Conservation (phyloP, 352 stramenopile genomes). For the Elongisporangium prolatum region DNA sequence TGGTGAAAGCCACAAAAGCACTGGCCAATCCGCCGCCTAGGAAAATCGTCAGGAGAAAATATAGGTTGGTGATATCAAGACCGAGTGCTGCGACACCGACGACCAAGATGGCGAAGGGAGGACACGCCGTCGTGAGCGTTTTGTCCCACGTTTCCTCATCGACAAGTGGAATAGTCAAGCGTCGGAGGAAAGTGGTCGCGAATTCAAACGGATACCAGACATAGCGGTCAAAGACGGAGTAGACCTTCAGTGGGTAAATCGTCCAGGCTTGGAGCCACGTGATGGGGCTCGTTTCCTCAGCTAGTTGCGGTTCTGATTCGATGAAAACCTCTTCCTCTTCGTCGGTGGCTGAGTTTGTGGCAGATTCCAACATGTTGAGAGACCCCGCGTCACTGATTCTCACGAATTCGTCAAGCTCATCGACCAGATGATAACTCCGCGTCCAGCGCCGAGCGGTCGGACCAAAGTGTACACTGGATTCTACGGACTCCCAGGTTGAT, state of each 20-base stretch:
- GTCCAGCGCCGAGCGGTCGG: slow-evolving; percentile 60
- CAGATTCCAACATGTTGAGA: neutral
- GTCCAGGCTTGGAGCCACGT: neutral
- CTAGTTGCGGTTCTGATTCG: slow-evolving; percentile 11
- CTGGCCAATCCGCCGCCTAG: slow-evolving; percentile 38
- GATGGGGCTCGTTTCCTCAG: neutral
- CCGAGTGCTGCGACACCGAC: slow-evolving; percentile 49
- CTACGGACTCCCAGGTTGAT: slow-evolving; percentile 53
- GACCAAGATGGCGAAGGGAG: slow-evolving; percentile 53
- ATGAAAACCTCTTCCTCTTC: slow-evolving; percentile 15
- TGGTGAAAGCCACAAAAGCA: slow-evolving; percentile 37
- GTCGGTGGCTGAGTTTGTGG: slow-evolving; percentile 2
- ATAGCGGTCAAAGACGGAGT: slow-evolving; percentile 32
- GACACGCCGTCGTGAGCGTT: slow-evolving; percentile 57
- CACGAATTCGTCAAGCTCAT: slow-evolving; percentile 49
- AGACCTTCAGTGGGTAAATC: slow-evolving; percentile 5
- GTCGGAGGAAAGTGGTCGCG: slow-evolving; percentile 55
- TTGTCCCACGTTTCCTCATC: slow-evolving; percentile 83
- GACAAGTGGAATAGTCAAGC: slow-evolving; percentile 72
- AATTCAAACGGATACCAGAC: slow-evolving; percentile 74
- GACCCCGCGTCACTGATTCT: slow-evolving; percentile 11
- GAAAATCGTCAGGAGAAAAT: slow-evolving; percentile 41
- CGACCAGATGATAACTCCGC: slow-evolving; percentile 55
- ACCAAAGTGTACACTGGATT: slow-evolving; percentile 54
- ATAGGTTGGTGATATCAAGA: slow-evolving; percentile 35